Evolutionary conservation across 805 yeast species (phyloP).

Genomic region (Barnettozyma vustinii): DNA sequence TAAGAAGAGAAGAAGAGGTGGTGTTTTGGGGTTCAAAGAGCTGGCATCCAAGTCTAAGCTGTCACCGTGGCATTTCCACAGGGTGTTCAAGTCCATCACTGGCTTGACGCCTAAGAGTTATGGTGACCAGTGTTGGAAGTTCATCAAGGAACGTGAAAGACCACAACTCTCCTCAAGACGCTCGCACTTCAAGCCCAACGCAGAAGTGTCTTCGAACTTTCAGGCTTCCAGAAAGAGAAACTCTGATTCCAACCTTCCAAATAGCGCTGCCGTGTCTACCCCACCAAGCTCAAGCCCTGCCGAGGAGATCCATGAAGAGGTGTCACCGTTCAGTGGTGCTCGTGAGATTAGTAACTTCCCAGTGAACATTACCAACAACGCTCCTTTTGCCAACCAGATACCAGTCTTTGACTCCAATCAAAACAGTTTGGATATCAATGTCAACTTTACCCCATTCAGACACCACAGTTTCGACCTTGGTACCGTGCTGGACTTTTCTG

Average conservation of each 20-base stretch:
- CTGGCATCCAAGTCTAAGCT: conserved; percentile 78
- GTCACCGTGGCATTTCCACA: conserved; percentile 90
- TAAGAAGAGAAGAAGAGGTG: conserved; percentile 63
- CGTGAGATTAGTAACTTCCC: neutral
- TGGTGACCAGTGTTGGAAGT: conserved; percentile 77
- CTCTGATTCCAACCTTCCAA: conserved; percentile 10
- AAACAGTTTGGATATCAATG: conserved; percentile 21
- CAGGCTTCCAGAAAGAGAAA: conserved; percentile 8
- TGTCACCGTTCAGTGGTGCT: conserved; percentile 4
- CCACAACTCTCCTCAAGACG: conserved; percentile 16
- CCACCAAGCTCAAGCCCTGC: neutral
- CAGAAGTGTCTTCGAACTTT: conserved; percentile 17
- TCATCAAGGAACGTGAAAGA: conserved; percentile 33
- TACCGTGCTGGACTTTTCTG: conserved; percentile 12
- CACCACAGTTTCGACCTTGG: conserved; percentile 24
- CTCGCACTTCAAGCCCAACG: conserved; percentile 20
- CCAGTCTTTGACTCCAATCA: conserved; percentile 11
- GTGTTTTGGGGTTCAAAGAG: conserved; percentile 79
- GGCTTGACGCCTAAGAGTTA: conserved; percentile 86
- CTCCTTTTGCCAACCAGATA: neutral
- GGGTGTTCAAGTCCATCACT: conserved; percentile 81
- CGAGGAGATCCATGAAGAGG: conserved; percentile 1
- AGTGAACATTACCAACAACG: neutral
- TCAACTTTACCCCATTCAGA: conserved; percentile 18
- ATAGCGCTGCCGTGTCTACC: neutral